Percentiles rank a stretch among this genome's conserved stretches.
Conservation (phyloP, 768 basidiomycete species). For the Boletus patriciae region DNA sequence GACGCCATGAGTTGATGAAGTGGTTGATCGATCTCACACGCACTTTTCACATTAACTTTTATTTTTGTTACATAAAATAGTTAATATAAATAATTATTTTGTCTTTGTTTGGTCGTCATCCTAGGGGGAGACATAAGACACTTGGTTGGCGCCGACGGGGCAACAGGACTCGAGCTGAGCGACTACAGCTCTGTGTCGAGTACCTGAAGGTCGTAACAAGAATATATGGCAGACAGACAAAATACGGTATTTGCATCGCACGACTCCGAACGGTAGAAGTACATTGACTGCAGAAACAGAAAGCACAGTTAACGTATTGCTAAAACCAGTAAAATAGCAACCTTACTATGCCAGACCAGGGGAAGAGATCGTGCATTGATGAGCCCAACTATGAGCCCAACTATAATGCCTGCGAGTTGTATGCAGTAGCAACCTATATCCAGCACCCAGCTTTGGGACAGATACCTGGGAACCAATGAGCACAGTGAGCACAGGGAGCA, state of each 20-base stretch:
- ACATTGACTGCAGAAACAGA: constrained; percentile 1
- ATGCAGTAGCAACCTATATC: neutral
- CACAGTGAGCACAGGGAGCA: constrained; percentile 10
- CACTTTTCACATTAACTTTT: too few relatives aligned
- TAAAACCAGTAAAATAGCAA: neutral
- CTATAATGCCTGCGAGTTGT: neutral
- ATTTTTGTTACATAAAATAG: too few relatives aligned
- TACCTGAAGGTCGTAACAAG: constrained; percentile 5
- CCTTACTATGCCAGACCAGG: constrained; percentile 16
- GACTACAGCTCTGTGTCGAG: constrained; percentile 13
- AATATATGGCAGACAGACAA: constrained; percentile 7
- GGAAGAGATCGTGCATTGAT: constrained; percentile 16
- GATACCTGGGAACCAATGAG: neutral
- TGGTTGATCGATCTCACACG: too few relatives aligned
- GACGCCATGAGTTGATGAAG: too few relatives aligned
- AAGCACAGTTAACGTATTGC: neutral
- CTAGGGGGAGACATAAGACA: too few relatives aligned
- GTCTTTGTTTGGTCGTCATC: too few relatives aligned
- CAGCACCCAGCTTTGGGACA: neutral
- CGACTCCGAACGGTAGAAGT: constrained; percentile 11
- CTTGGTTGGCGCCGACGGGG: constrained; percentile 16
- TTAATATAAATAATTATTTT: too few relatives aligned
- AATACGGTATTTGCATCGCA: constrained; percentile 10
- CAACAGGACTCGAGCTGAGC: constrained; percentile 13
- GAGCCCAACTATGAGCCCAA: constrained; percentile 9